Evolutionary conservation across 176 grass and related monocot genomes (phyloP), one percentile per base, ranked within the genome.

Genomic region (Musa itinerans): DNA sequence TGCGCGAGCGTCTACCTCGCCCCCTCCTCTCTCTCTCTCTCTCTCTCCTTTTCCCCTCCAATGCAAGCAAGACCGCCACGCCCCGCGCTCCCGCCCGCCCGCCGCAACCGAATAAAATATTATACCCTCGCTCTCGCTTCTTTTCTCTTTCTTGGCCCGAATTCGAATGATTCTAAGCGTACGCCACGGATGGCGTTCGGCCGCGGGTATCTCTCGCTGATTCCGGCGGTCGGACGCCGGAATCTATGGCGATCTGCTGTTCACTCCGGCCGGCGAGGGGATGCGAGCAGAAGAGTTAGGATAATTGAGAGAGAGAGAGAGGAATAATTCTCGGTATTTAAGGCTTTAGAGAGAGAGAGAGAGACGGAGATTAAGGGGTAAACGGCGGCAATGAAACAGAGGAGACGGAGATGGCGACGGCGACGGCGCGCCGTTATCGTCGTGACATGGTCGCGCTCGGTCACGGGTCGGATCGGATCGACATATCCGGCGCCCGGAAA

Each of bases 11-110:
- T 52, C 68, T 48, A 70, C 68, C 68, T 48, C 48, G 52, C 43
- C 68, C 14, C 25, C 25, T 11, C 68, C 25, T 48, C 68, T 19
- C 53, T 57, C 53, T 22, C 23, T 17, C 72, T 27, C 27, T 43
- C 34, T 43, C 26, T 58, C 73, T 75, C 68, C 73, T 34, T 75
- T 75, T 75, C 73, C 54, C 73, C 73, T 59, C 73, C 54, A 59
- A 61, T 61, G 73, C 73, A 75, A 75, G 73, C 73, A 75, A 75
- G 25, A 75, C 43, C 34, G 48, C 43, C 68, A 52, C 68, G 17
- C 68, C 10, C 34, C 68, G 16, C 68, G 43, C 68, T 16, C 68
- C 19, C 68, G 16, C 68, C 68, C 68, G 34, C 68, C 19, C 34
- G 68, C 29, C 19, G 16, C 68, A 21, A 70, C 43, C 48, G 48